phyloP scores from a whole-genome alignment of 179 eudicot genomes.

The Pouteria campechiana region DNA sequence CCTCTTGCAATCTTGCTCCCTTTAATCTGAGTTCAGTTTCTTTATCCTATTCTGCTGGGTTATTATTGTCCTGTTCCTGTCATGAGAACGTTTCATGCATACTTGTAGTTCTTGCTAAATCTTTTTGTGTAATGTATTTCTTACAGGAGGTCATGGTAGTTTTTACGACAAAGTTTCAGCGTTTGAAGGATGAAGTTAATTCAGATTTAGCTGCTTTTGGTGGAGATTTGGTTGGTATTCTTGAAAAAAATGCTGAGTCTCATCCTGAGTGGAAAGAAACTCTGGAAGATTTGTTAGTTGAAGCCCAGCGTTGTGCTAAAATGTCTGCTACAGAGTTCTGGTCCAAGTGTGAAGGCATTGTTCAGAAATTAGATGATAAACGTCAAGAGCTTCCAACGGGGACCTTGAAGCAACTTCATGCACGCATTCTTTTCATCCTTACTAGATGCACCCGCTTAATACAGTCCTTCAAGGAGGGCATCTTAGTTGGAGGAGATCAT shows the following conservation, averaged over 20 bases:
- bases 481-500: constrained; percentile 75
- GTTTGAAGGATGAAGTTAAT: constrained; percentile 84
- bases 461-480: constrained; percentile 83
- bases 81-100: too few relatives aligned
- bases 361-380: constrained; percentile 81
- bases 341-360: constrained; percentile 81
- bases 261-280: constrained; percentile 64
- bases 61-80: neutral
- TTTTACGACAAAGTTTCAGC: constrained; percentile 83
- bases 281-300: constrained; percentile 71
- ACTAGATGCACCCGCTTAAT: constrained; percentile 92
- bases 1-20: neutral
- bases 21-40: neutral
- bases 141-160: constrained; percentile 73
- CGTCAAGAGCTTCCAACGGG: constrained; percentile 90
- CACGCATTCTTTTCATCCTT: constrained; percentile 85
- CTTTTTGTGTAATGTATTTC: neutral
- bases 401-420: constrained; percentile 66
- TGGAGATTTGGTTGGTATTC: constrained; percentile 74
- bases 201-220: constrained; percentile 84
- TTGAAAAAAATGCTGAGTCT: constrained; percentile 45
- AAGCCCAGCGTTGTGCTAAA: constrained; percentile 73
- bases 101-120: neutral
- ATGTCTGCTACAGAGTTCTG: constrained; percentile 83
- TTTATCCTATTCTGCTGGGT: neutral